Evolutionary conservation across 2,329 filamentous ascomycete genomes (phyloP).

Genomic region (Didymellaceae sp.): DNA sequence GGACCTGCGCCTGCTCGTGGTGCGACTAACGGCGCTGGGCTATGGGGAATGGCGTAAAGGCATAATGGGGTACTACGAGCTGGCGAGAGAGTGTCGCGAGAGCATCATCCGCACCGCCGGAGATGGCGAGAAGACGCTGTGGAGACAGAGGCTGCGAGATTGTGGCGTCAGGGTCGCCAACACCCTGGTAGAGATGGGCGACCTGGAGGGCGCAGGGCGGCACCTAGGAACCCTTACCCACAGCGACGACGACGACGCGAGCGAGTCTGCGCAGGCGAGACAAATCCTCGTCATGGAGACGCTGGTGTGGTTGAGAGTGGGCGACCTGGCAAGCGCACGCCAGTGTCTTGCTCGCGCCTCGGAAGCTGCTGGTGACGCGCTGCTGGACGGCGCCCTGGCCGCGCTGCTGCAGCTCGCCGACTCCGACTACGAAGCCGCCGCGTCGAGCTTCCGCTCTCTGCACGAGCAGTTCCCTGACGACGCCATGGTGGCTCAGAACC

Average conservation of each 20-base stretch:
- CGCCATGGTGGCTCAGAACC: conserved; percentile 80
- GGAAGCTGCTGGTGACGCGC: conserved; percentile 28
- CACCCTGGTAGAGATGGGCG: conserved; percentile 84
- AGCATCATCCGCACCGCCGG: conserved; percentile 58
- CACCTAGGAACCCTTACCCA: conserved; percentile 68
- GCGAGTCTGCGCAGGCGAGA: conserved; percentile 31
- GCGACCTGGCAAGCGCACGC: conserved; percentile 74
- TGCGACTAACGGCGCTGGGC: conserved; percentile 83
- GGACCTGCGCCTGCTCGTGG: conserved; percentile 81
- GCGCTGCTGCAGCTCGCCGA: conserved; percentile 82
- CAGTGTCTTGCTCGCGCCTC: conserved; percentile 54
- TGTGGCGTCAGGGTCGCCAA: conserved; percentile 71
- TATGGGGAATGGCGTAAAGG: conserved; percentile 84
- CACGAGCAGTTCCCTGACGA: conserved; percentile 58
- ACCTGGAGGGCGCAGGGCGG: conserved; percentile 77
- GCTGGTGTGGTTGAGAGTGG: conserved; percentile 78
- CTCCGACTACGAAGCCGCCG: conserved; percentile 71
- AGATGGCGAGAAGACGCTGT: conserved; percentile 64
- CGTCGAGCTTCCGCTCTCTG: conserved; percentile 65
- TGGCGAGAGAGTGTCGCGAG: conserved; percentile 77
- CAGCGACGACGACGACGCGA: neutral
- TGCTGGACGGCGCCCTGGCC: conserved; percentile 57
- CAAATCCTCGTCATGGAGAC: conserved; percentile 55
- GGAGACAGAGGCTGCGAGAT: conserved; percentile 75
- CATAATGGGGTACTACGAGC: conserved; percentile 89